Base-by-base conservation (phyloP, 306 rosid species). In the Cucurbita argyrosperma region DNA sequence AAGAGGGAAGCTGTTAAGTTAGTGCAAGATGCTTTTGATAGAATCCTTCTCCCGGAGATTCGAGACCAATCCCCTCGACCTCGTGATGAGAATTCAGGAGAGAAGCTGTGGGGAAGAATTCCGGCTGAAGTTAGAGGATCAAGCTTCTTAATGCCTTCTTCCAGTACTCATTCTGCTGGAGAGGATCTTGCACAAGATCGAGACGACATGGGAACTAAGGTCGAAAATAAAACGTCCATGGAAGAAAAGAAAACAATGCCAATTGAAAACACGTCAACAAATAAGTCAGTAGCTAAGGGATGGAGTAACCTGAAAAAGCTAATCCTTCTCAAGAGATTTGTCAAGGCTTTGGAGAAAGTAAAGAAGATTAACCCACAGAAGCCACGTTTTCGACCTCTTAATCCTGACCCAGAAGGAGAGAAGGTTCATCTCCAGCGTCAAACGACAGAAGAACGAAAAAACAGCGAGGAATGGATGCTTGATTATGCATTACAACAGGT, bases 391-490 rank as follows among this genome's bases (percentile, higher is more conserved):
- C 82, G 81, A 49, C 80, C 90, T 8, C 65, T 80, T 59, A 85
- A 84, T 72, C 79, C 80, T 19, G 78, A 76, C 16, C 79, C 67
- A 4, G 91, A 84, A 72, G 86, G 83, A 30, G 96, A 85, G 69
- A 87, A 80, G 57, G 85, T 88, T 76, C 63, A 45, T 77, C 90
- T 91, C 49, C 86, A 82, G 82, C 89, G n/a, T 75, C 90, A 79
- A 78, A 83, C 72, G 46, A 74, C 76, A 1, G 92, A 85, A 54
- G 84, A 87, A 77, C 83, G 71, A 40, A 89, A 81, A 63, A 88
- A 84, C 52, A 77, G 83, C 5, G 97, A 91, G 83, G 95, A 94
- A 78, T 94, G 97, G 96, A 90, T 91, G 96, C 90, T 94, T 66
- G 96, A 94, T 78, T 74, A 79, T 72, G 99, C 99, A 71, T 85